Base-by-base conservation (phyloP, 768 basidiomycete species). In the Paxillus involutus region DNA sequence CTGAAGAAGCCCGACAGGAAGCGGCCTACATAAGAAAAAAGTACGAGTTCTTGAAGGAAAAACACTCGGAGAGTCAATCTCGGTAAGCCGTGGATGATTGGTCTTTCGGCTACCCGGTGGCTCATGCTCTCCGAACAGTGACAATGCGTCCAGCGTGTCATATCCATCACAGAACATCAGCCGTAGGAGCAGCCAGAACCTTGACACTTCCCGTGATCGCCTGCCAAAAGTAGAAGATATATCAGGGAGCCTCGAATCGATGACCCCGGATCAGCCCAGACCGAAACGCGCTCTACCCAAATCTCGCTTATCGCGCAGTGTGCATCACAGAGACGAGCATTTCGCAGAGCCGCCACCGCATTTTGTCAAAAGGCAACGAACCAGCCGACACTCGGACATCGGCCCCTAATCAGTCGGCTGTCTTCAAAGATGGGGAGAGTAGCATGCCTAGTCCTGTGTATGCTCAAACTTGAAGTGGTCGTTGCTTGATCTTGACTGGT, bases 1-100 rank as follows among this genome's bases (percentile, higher is more conserved):
- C 73, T 9, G 56, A 71, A 24, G 67, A 73, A 32, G 66, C 77
- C 41, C 71, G 71, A 42, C 67, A 66, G 19, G 77, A 80, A 55
- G 68, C 65, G 33, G 71, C 74, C 36, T 72, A 75, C 35, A 63
- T 80, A 13, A 65, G 67, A 49, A 69, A 49, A 42, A 71, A 71
- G 53, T 75, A 73, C 43, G 63, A 65, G 6, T 39, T 47, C 16
- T 53, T 72, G 55, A 71, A 69, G 52, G 62, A 50, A 37, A 71
- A 63, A 62, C 65, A 52, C 19, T 4, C 52, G 52, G 59, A 65
- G 6, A 11, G 29, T 12, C 58, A 41, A 39, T 46, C 51, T 42
- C 36, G 49, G 66, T 68, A 24, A 63, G 59, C 21, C 36, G 33
- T 10, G 32, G 16, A 32, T 8, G n/a, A 35, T 11, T 13, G 4